Evolutionary conservation across 2,329 filamentous ascomycete genomes (phyloP).

Genomic region (Trichoderma citrinoviride): DNA sequence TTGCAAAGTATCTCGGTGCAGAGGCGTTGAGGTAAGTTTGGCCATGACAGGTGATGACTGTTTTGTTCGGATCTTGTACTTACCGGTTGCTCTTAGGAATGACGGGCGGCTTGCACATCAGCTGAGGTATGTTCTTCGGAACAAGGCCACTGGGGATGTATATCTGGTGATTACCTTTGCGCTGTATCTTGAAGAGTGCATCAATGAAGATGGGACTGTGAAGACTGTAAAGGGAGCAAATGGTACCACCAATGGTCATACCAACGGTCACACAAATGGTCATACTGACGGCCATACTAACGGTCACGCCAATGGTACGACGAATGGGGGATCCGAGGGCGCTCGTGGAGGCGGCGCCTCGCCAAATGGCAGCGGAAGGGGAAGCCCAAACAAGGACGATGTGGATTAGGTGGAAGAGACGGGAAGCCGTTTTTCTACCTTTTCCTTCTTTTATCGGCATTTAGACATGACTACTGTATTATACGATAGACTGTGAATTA

Average conservation of each 20-base stretch:
- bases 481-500: neutral
- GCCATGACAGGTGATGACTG: neutral
- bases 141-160: slow-evolving; percentile 67
- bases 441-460: neutral
- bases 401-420: slow-evolving; percentile 39
- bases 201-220: slow-evolving; percentile 57
- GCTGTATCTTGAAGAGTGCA: slow-evolving; percentile 66
- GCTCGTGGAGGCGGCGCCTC: slow-evolving; percentile 25
- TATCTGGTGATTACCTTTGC: slow-evolving; percentile 82
- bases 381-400: slow-evolving; percentile 40
- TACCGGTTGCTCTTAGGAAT: slow-evolving; percentile 30
- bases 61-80: slow-evolving; percentile 1
- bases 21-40: slow-evolving; percentile 66
- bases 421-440: neutral
- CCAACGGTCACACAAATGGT: slow-evolving; percentile 46
- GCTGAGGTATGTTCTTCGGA: slow-evolving; percentile 88
- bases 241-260: slow-evolving; percentile 19
- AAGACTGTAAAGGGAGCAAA: slow-evolving; percentile 41
- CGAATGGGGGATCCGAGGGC: neutral
- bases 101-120: slow-evolving; percentile 67
- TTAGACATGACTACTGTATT: neutral
- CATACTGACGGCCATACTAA: slow-evolving; percentile 52
- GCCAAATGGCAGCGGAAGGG: slow-evolving; percentile 27
- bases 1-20: slow-evolving; percentile 78
- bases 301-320: slow-evolving; percentile 30